phyloP scores from a whole-genome alignment of 345 rosid species.

The Erysimum cheiranthoides region DNA sequence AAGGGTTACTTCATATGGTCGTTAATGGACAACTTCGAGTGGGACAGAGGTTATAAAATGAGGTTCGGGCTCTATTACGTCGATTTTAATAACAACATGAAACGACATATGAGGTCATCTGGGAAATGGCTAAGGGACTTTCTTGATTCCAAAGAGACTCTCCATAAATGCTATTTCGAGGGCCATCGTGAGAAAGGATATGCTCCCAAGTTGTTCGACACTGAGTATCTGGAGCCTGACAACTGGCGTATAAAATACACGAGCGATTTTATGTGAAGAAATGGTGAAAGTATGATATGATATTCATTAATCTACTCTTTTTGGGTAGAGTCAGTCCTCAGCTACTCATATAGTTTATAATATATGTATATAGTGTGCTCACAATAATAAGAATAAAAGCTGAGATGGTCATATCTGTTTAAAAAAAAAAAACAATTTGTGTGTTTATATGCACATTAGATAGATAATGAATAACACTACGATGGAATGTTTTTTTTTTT shows the following conservation, averaged over 20 bases:
- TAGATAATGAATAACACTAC: slow-evolving; percentile 27
- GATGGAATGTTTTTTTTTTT: not conserved
- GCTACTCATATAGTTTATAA: slow-evolving; percentile 17
- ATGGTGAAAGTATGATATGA: slow-evolving; percentile 15
- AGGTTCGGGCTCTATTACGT: slow-evolving; percentile 56
- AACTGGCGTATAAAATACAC: slow-evolving; percentile 10
- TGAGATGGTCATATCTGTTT: slow-evolving; percentile 14
- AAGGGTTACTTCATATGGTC: slow-evolving; percentile 67
- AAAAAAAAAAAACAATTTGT: not conserved
- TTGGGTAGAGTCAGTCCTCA: slow-evolving; percentile 13
- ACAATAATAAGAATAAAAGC: slow-evolving; percentile 21
- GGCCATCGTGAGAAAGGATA: slow-evolving; percentile 39
- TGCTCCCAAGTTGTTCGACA: slow-evolving; percentile 37
- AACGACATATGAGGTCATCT: slow-evolving; percentile 48
- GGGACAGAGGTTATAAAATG: slow-evolving; percentile 50
- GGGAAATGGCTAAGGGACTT: slow-evolving; percentile 45
- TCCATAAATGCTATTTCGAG: slow-evolving; percentile 39
- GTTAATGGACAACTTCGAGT: slow-evolving; percentile 61
- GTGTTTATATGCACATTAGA: slow-evolving; percentile 7
- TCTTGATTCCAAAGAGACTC: slow-evolving; percentile 35
- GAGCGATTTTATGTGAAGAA: slow-evolving; percentile 42
- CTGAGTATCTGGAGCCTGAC: slow-evolving; percentile 9
- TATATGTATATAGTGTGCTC: slow-evolving; percentile 11
- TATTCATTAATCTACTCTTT: slow-evolving; percentile 29
- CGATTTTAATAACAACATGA: slow-evolving; percentile 48